phyloP scores from a whole-genome alignment of 768 basidiomycete genomes.

The Phylloporus scabripes region DNA sequence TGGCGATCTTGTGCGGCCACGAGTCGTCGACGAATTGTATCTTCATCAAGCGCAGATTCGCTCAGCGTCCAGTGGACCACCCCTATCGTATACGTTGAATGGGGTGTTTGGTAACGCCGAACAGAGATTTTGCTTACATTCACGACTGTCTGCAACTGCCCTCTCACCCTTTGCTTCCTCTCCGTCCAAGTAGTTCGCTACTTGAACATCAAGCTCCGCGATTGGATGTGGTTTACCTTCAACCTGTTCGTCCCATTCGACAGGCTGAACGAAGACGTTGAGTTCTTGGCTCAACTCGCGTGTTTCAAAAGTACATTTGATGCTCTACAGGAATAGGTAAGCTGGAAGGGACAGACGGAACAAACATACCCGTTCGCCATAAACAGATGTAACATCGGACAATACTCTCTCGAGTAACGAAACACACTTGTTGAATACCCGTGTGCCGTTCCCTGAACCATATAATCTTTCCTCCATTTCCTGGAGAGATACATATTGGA shows the following conservation, averaged over 20 bases:
- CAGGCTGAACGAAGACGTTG: slow-evolving; percentile 65
- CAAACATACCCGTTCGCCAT: slow-evolving; percentile 57
- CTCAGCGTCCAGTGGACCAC: slow-evolving; percentile 52
- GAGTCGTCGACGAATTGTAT: slow-evolving; percentile 35
- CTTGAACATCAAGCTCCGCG: slow-evolving; percentile 51
- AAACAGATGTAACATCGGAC: slow-evolving; percentile 50
- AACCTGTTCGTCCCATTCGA: slow-evolving; percentile 36
- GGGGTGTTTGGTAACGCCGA: no score
- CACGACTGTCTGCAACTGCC: slow-evolving; percentile 17
- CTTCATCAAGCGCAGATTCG: slow-evolving; percentile 30
- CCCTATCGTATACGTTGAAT: slow-evolving; percentile 40
- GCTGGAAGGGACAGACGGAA: background rate
- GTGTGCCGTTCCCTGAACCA: slow-evolving; percentile 52
- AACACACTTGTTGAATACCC: slow-evolving; percentile 73
- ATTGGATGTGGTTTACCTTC: slow-evolving; percentile 40
- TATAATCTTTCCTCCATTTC: slow-evolving; percentile 86
- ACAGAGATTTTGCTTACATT: slow-evolving; percentile 12
- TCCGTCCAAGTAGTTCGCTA: slow-evolving; percentile 41
- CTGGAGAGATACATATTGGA: slow-evolving; percentile 82
- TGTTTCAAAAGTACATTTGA: slow-evolving; percentile 61
- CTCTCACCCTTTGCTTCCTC: slow-evolving; percentile 37
- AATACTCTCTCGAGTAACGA: slow-evolving; percentile 62
- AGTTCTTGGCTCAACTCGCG: slow-evolving; percentile 37
- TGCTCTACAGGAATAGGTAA: slow-evolving; percentile 34
- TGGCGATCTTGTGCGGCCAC: slow-evolving; percentile 37